Base-by-base conservation (phyloP, 2,329 filamentous ascomycete species). In the Claviceps purpurea region DNA sequence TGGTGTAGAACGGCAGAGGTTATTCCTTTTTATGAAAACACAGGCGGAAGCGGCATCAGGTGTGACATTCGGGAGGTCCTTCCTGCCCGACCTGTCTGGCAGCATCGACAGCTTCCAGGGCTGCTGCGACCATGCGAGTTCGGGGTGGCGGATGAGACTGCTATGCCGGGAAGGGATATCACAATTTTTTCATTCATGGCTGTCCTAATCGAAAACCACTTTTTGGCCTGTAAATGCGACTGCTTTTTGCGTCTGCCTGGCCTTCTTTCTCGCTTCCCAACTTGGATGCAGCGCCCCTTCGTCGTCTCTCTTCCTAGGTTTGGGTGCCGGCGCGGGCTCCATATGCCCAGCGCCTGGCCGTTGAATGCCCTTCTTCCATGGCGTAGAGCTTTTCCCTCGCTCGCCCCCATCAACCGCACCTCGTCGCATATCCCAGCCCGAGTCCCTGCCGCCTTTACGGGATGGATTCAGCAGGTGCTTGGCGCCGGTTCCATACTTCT, bases 401-500 rank as follows among this genome's bases (percentile, higher is more conserved):
- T 69, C 67, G 5, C 66, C 67, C 1, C 63, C 68, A 0, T 69
- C 77, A 6, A 78, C 77, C 13, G 76, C 79, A 38, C 74, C 79
- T 39, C 73, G 72, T 62, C 71, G 73, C 58, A 72, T 65, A 58
- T 84, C 80, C 80, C 80, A 84, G 1, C 76, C 77, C 10, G 70
- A 62, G 48, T 78, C 75, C 40, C 73, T 62, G 7, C 67, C 63
- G 11, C 60, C 56, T 53, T 61, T 52, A 46, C 59, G 65, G 59
- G 59, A 53, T 66, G 71, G 58, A 56, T 67, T 64, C 53, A 73
- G 72, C 44, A 82, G 65, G 61, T 89, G 86, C 58, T 82, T 85
- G 1, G 87, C 88, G 56, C 77, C 75, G 14, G 75, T 73, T 49
- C 86, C 86, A 64, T 76, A 91, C 63, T 90, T 91, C 70, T 87